Evolutionary conservation across 257 asterid genomes (phyloP), one percentile per base, ranked within the genome.

Genomic region (Buddleja alternifolia): DNA sequence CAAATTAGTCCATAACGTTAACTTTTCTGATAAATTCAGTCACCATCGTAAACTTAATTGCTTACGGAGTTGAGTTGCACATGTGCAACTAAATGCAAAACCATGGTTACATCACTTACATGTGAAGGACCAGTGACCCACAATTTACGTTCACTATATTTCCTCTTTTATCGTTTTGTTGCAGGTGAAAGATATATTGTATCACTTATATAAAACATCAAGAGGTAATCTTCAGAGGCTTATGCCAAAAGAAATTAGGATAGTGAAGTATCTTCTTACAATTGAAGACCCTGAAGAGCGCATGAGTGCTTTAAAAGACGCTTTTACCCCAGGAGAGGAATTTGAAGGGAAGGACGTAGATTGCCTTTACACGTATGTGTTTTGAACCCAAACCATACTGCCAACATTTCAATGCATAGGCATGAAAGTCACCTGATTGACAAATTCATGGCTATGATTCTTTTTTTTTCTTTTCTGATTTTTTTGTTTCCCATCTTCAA

Each of bases 311-410:
- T 74, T 94, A 40, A 79, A 76, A 4, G 95, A 94, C 60, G 97
- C 99, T 55, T 94, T 94, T 81, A 89, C 96, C 23, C 97, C 97
- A 0, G 99, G 99, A 21, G 93, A 80, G 21, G 97, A 94, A 77
- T 73, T 91, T 39, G 79, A 89, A 84, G 97, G 96, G 64, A 50
- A 75, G 70, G 85, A 94, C 37, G 80, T 89, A 1, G 96, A 90
- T 71, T 52, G 60, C 73, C 95, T 94, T 9, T 91, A 87, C 82
- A 91, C 99, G 96, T 94, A 80, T 5, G 93, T 67, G 45, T 77
- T 55, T 42, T 67, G 56, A 54, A 19, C 72, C 37, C 54, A 23
- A 34, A 40, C 51, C 54, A 25, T 44, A 11, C 60, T 67, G 11
- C 55, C 24, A 24, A 7, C 7, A 41, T 21, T 61, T 42, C 20